Evolutionary conservation across 2,329 filamentous ascomycete species (phyloP).

Genomic region (Huntiella omanensis): DNA sequence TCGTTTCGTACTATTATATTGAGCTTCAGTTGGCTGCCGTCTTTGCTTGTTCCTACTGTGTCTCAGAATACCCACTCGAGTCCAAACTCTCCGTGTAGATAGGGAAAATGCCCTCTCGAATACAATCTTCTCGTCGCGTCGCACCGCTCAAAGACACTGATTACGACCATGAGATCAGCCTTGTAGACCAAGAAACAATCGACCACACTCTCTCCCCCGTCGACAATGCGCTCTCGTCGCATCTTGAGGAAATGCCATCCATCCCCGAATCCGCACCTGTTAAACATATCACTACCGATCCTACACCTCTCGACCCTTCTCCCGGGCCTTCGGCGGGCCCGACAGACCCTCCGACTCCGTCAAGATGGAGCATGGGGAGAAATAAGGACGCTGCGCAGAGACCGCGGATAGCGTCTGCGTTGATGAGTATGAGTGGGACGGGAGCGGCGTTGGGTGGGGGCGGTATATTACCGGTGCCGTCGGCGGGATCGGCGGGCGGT

Average conservation of each 20-base stretch:
- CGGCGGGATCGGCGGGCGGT: slow-evolving; percentile 2
- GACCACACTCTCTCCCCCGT: not conserved
- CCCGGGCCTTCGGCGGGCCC: not conserved
- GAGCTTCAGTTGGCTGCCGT: not conserved
- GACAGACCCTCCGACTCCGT: not conserved
- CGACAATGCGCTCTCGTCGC: not conserved
- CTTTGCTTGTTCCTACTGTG: too few relatives aligned
- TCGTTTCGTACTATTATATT: too few relatives aligned
- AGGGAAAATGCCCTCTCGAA: slow-evolving; percentile 6
- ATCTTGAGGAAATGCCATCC: not conserved
- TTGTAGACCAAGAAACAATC: slow-evolving; percentile 37
- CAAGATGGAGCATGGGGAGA: not conserved
- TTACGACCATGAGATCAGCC: slow-evolving; percentile 52
- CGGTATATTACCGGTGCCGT: slow-evolving; percentile 8
- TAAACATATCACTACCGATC: not conserved
- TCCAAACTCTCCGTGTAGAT: not conserved
- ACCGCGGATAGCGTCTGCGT: slow-evolving; percentile 9
- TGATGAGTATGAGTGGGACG: slow-evolving; percentile 10
- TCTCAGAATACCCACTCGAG: too few relatives aligned
- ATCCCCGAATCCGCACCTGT: not conserved
- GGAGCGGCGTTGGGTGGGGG: slow-evolving; percentile 8
- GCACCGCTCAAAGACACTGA: slow-evolving; percentile 36
- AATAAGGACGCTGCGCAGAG: not conserved
- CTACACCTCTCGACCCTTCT: not conserved
- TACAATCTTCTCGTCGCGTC: slow-evolving; percentile 31